Percentiles rank a stretch among this genome's conserved stretches.
phyloP scores from a whole-genome alignment of 2,329 filamentous ascomycete genomes.

The Pseudopithomyces maydicus region DNA sequence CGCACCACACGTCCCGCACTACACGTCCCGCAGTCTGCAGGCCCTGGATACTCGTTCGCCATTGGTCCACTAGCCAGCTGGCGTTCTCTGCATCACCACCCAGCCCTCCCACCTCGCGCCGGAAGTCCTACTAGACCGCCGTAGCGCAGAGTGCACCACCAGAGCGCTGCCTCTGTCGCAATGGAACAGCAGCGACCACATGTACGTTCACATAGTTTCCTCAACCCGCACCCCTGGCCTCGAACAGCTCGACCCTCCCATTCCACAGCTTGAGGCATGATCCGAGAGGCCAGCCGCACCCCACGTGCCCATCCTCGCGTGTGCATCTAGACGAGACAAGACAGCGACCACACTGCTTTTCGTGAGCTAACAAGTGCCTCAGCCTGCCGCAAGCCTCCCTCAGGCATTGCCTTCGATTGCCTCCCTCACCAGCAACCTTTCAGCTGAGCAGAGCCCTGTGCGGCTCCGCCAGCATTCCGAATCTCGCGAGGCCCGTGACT shows the following conservation, averaged over 20 bases:
- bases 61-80: constrained; percentile 27
- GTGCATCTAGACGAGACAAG: background rate
- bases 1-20: background rate
- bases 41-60: constrained; percentile 14
- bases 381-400: constrained; percentile 27
- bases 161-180: constrained; percentile 12
- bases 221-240: background rate
- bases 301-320: background rate
- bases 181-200: constrained; percentile 41
- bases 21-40: background rate
- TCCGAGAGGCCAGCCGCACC: background rate
- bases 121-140: constrained; percentile 13
- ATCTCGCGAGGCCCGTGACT: constrained; percentile 60
- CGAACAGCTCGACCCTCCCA: background rate
- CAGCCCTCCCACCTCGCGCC: constrained; percentile 13
- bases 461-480: constrained; percentile 41
- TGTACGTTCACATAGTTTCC: background rate
- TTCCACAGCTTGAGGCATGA: background rate
- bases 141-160: constrained; percentile 22
- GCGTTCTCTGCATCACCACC: constrained; percentile 31
- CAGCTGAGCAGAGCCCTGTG: constrained; percentile 39
- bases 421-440: constrained; percentile 41
- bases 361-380: constrained; percentile 1
- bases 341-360: background rate
- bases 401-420: constrained; percentile 47